phyloP scores from a whole-genome alignment of 192 early-diverging fungal species.

The Phycomyces nitens region DNA sequence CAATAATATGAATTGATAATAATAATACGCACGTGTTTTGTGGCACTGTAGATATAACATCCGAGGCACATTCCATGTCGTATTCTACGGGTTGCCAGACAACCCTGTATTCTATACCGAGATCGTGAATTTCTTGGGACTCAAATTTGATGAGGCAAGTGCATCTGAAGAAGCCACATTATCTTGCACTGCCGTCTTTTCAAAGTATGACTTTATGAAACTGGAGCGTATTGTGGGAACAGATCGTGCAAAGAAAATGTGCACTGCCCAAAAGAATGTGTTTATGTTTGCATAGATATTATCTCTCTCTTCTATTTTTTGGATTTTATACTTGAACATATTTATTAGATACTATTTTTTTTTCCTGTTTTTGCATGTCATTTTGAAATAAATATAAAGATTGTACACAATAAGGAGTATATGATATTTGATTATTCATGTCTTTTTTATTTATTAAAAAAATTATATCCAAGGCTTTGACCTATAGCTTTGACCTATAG shows the following conservation, averaged over 20 bases:
- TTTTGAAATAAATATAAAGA: too few species aligned
- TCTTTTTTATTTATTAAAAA: too few species aligned
- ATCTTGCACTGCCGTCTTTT: constrained; percentile 68
- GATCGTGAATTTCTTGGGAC: constrained; percentile 73
- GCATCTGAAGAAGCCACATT: constrained; percentile 50
- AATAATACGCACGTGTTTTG: constrained; percentile 8
- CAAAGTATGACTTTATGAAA: constrained; percentile 80
- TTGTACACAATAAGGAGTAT: too few species aligned
- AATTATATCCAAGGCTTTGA: too few species aligned
- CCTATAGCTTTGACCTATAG: too few species aligned
- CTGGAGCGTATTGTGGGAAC: constrained; percentile 89
- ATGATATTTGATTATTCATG: too few species aligned
- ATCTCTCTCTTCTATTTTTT: too few species aligned
- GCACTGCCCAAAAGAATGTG: constrained; percentile 55
- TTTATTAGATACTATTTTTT: too few species aligned
- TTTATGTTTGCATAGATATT: constrained; percentile 56
- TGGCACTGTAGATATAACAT: constrained; percentile 61
- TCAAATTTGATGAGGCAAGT: constrained; percentile 40
- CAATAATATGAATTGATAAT: background rate
- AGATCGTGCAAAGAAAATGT: constrained; percentile 68
- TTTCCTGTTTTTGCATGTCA: background rate
- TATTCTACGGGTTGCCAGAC: constrained; percentile 91
- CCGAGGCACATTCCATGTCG: constrained; percentile 75
- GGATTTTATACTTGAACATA: too few species aligned
- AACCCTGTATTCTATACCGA: constrained; percentile 86